phyloP scores from a whole-genome alignment of 129 eudicot species.

The Saposhnikovia divaricata region DNA sequence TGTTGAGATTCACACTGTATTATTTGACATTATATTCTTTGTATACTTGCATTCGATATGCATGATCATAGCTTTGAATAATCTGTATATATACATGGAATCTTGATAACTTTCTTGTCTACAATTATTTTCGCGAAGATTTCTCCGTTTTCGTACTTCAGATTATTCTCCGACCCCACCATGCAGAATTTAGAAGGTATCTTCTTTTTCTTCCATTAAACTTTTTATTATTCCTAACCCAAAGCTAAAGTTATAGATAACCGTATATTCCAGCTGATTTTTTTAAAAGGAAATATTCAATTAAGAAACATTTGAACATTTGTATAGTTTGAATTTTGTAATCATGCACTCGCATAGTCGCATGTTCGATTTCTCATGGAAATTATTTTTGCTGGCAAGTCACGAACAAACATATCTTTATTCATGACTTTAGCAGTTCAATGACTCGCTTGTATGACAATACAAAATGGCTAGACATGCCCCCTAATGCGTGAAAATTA shows the following conservation, averaged over 20 bases:
- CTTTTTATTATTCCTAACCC: conserved; percentile 45
- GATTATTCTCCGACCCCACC: conserved; percentile 39
- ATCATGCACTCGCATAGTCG: no score
- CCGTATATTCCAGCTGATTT: background rate
- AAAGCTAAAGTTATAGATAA: conserved; percentile 23
- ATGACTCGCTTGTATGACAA: no score
- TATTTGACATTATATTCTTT: background rate
- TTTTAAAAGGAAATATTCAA: background rate
- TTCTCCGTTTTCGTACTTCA: conserved; percentile 21
- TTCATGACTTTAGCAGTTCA: no score
- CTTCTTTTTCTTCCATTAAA: conserved; percentile 23
- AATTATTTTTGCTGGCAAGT: no score
- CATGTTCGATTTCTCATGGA: no score
- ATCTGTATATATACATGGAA: conserved; percentile 29
- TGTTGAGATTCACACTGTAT: conserved; percentile 6
- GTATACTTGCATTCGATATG: background rate
- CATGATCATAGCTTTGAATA: conserved; percentile 8
- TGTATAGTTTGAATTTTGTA: no score
- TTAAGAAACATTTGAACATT: no score
- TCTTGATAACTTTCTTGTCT: conserved; percentile 37
- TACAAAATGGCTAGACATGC: no score
- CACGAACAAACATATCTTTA: no score
- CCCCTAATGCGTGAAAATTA: no score
- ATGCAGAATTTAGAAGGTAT: conserved; percentile 31
- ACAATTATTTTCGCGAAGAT: conserved; percentile 37